Base-by-base conservation (phyloP, 1,284 basidiomycete species). In the Mycosarcoma mackinlayi region DNA sequence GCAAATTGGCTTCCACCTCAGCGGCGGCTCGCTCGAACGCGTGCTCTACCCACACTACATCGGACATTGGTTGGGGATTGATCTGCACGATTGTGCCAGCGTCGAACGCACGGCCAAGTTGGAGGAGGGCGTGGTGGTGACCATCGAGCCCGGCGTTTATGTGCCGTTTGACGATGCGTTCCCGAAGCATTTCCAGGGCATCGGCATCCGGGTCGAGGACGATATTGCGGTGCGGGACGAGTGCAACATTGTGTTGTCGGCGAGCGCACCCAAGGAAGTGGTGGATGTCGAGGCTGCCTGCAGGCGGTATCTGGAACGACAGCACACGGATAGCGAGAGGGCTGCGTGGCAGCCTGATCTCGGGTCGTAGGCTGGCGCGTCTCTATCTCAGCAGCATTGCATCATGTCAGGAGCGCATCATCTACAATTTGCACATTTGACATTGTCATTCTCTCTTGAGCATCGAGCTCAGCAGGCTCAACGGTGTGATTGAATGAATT, bases 41-140 rank as follows among this genome's bases (percentile, higher is more conserved):
- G 83, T 88, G 19, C 82, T 94, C 53, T 95, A 94, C 79, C 93
- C 93, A 3, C 93, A 95, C 84, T 92, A 89, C 66, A 83, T 95
- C 47, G 89, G 90, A 47, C 92, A 97, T 83, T 90, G 91, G 16
- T 89, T 94, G 55, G 92, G 92, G 14, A 89, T 93, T 58, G 91
- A 82, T 47, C 55, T 82, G 66, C 80, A 82, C 61, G 80, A 82
- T 52, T 78, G 76, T 11, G 60, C 77, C 10, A 67, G 62, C 4
- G 57, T 81, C 5, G 68, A 76, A 31, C 57, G 80, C 3, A 67
- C 68, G 3, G 76, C 73, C 1, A 58, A 56, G 33, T 53, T 82
- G 33, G 48, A 77, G 37, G 35, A 50, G 5, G 79, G 78, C 23
- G 75, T 76, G 39, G 78, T 78, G 44, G 52, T 82, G 35, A 81